A percentile compares a stretch with the other conserved stretches of the same genome.
Evolutionary conservation across 208 protist species (phyloP).

Genomic region (Entamoeba histolytica): DNA sequence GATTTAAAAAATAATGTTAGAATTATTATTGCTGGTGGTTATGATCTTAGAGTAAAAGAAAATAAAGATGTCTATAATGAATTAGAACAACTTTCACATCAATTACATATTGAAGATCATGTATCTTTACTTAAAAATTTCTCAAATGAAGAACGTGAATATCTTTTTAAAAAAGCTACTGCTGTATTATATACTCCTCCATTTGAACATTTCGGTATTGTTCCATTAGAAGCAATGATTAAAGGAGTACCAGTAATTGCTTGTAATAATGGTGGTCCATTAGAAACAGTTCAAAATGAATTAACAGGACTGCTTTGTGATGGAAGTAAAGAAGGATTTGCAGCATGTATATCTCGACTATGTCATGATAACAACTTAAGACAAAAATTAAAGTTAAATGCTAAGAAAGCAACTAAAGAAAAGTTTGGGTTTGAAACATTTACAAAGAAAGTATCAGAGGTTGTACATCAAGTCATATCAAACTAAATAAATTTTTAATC

Average conservation of each 20-base stretch:
- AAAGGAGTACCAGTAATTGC: slow-evolving; percentile 61
- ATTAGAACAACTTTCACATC: slow-evolving; percentile 36
- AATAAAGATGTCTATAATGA: slow-evolving; percentile 54
- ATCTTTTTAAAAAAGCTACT: slow-evolving; percentile 45
- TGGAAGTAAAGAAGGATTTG: slow-evolving; percentile 22
- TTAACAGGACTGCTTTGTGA: slow-evolving; percentile 41
- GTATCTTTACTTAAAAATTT: slow-evolving; percentile 56
- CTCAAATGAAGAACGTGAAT: slow-evolving; percentile 41
- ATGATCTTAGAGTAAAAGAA: slow-evolving; percentile 41
- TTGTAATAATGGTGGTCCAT: slow-evolving; percentile 60
- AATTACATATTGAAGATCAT: slow-evolving; percentile 26
- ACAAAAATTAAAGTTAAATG: no score
- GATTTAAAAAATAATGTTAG: background rate
- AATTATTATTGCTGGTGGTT: slow-evolving; percentile 45
- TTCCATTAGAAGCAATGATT: slow-evolving; percentile 48
- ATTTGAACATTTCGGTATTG: slow-evolving; percentile 71
- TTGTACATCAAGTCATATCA: no score
- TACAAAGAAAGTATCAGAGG: no score
- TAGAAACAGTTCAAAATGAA: slow-evolving; percentile 55
- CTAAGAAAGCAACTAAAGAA: no score
- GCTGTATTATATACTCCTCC: slow-evolving; percentile 69
- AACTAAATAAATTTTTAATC: no score
- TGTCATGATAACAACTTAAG: no score
- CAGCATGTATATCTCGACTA: no score
- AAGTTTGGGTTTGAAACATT: no score